These are phyloP conservation scores for Pythium volutum DNA, from an alignment of 352 stramenopile genomes.

Conservation along the genomic window DNA sequence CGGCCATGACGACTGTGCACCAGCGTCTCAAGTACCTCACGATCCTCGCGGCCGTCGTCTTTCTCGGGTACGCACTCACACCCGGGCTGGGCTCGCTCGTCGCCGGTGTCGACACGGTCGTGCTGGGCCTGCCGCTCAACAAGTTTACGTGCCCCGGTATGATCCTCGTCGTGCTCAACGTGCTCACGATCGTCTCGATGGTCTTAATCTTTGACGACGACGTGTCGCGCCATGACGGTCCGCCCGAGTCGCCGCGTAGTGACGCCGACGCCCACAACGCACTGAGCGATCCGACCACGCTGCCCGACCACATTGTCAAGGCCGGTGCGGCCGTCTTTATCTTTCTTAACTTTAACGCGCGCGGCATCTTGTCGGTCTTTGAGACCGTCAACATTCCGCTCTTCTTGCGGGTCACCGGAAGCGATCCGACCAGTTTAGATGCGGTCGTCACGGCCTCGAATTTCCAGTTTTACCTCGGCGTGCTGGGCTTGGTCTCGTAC, in stretches of 20 bases:
- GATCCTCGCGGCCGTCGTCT: conserved; percentile 53
- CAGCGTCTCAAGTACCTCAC: conserved; percentile 73
- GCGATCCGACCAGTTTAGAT: conserved; percentile 62
- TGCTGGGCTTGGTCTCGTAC: conserved; percentile 62
- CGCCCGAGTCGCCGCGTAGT: conserved; percentile 34
- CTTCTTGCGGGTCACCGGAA: conserved; percentile 70
- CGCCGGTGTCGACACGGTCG: conserved; percentile 42
- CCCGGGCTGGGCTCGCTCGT: conserved; percentile 65
- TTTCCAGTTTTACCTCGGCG: conserved; percentile 71
- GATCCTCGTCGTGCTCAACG: conserved; percentile 55
- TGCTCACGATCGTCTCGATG: conserved; percentile 59
- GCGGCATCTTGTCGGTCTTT: conserved; percentile 73
- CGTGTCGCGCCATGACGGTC: conserved; percentile 46
- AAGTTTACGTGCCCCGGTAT: conserved; percentile 59
- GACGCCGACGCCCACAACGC: conserved; percentile 33
- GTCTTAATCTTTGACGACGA: conserved; percentile 43
- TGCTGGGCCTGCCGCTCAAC: conserved; percentile 59
- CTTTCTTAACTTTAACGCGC: conserved; percentile 53
- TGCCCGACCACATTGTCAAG: conserved; percentile 36
- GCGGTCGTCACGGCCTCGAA: conserved; percentile 59
- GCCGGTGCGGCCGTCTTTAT: background rate
- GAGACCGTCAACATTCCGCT: conserved; percentile 76
- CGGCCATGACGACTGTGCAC: conserved; percentile 57
- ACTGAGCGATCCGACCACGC: conserved; percentile 39
- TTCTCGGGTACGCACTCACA: conserved; percentile 30